A percentile compares a stretch with the other conserved stretches of the same genome.
Conservation (phyloP, 441 rosid species). For the Eruca vesicaria region DNA sequence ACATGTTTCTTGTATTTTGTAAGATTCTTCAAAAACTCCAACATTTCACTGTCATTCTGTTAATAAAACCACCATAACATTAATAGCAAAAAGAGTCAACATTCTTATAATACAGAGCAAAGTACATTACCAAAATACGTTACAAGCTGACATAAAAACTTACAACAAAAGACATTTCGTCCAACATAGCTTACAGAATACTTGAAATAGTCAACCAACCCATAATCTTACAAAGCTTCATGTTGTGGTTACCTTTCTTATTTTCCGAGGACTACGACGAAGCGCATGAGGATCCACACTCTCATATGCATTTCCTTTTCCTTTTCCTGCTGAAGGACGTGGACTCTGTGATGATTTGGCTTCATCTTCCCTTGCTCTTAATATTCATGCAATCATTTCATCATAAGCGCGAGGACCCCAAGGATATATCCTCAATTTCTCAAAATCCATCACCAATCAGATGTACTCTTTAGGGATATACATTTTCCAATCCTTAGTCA, state of each 20-base stretch:
- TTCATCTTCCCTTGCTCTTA: background rate
- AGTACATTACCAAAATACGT: too few species aligned
- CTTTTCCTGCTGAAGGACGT: background rate
- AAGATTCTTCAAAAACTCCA: background rate
- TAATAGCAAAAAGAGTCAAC: too few species aligned
- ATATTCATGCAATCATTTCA: background rate
- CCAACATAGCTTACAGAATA: too few species aligned
- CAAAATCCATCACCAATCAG: background rate
- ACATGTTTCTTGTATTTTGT: too few species aligned
- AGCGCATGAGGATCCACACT: background rate
- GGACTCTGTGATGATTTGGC: background rate
- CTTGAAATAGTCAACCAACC: background rate
- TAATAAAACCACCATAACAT: too few species aligned
- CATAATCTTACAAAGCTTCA: background rate
- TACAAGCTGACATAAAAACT: background rate
- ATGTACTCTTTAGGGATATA: background rate
- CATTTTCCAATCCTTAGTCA: background rate
- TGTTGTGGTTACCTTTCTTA: background rate
- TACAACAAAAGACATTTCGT: too few species aligned
- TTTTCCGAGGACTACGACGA: background rate
- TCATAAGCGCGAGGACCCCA: background rate
- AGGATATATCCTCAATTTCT: too few species aligned
- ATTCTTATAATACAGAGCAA: background rate
- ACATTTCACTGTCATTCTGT: too few species aligned
- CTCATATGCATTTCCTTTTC: background rate